Evolutionary conservation across 2,329 filamentous ascomycete species (phyloP).

Genomic region (Stachybotrys chartarum): DNA sequence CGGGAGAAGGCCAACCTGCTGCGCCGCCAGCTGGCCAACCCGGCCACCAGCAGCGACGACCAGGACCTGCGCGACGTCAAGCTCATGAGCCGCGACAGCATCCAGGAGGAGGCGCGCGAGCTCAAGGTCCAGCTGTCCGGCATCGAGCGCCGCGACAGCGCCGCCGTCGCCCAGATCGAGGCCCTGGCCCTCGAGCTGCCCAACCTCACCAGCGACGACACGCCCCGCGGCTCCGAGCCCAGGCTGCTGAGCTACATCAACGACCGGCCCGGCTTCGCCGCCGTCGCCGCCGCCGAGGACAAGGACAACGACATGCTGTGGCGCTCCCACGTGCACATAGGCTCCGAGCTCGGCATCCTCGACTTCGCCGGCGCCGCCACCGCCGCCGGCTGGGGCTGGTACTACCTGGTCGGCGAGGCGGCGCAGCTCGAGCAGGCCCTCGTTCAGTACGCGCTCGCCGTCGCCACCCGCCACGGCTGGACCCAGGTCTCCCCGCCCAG

Average conservation of each 20-base stretch:
- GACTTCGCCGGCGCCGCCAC: conserved; percentile 78
- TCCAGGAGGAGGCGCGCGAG: conserved; percentile 56
- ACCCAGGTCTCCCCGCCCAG: conserved; percentile 75
- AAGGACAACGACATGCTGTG: conserved; percentile 32
- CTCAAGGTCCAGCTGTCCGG: conserved; percentile 56
- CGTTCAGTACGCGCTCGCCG: conserved; percentile 73
- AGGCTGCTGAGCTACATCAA: conserved; percentile 73
- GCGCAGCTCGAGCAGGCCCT: conserved; percentile 93
- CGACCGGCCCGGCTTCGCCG: conserved; percentile 43
- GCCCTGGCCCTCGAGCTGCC: conserved; percentile 70
- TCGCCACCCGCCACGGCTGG: conserved; percentile 71
- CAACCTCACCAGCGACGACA: conserved; percentile 73
- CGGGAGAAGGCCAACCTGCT: conserved; percentile 61
- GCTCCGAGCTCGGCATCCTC: conserved; percentile 76
- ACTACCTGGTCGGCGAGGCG: conserved; percentile 87
- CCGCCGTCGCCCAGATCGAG: conserved; percentile 59
- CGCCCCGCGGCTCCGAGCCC: conserved; percentile 63
- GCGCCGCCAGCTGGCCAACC: conserved; percentile 46
- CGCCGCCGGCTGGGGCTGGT: conserved; percentile 96
- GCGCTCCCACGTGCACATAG: conserved; percentile 81
- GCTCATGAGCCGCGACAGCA: conserved; percentile 36
- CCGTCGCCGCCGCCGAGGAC: conserved; percentile 7
- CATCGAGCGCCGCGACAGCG: conserved; percentile 56
- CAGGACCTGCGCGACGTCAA: conserved; percentile 28
- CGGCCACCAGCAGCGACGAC: conserved; percentile 37